These are phyloP conservation scores for Rhizophagus prolifer DNA, from an alignment of 192 early-diverging fungal species.

Conservation along the genomic window DNA sequence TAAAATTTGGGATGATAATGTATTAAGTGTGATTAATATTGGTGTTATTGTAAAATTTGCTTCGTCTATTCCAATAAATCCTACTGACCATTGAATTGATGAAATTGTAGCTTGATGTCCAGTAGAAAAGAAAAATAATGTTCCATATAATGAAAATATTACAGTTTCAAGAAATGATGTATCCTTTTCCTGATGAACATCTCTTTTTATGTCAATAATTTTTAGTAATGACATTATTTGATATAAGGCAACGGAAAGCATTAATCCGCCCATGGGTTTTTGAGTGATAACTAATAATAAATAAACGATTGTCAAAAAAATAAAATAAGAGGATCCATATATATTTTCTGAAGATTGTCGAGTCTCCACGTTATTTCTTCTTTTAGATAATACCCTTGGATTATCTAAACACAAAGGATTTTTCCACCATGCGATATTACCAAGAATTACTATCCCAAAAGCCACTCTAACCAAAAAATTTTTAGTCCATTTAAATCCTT, in stretches of 20 bases:
- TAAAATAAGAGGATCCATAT: conserved; percentile 67
- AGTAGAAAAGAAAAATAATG: conserved; percentile 80
- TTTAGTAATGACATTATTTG: conserved; percentile 49
- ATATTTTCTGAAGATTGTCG: conserved; percentile 25
- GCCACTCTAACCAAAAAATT: conserved; percentile 54
- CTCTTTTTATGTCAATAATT: conserved; percentile 46
- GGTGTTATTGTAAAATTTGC: conserved; percentile 69
- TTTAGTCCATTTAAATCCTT: conserved; percentile 33
- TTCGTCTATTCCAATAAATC: conserved; percentile 80
- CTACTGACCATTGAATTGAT: conserved; percentile 89
- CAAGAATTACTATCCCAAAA: conserved; percentile 54
- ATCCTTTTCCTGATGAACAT: conserved; percentile 27
- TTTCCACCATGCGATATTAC: conserved; percentile 50
- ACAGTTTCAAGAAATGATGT: conserved; percentile 44
- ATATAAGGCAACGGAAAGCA: conserved; percentile 47
- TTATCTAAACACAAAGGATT: conserved; percentile 56
- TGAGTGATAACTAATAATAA: conserved; percentile 66
- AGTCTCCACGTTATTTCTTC: neutral
- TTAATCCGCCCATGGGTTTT: conserved; percentile 78
- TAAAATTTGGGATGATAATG: conserved; percentile 64
- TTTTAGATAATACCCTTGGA: neutral
- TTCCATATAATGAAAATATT: conserved; percentile 53
- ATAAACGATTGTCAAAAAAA: conserved; percentile 61
- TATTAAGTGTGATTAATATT: conserved; percentile 73
- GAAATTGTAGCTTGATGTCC: conserved; percentile 90